Evolutionary conservation across 1,139 yeast species (phyloP), one percentile per base, ranked within the genome.

Genomic region (Suhomyces yuchorum): DNA sequence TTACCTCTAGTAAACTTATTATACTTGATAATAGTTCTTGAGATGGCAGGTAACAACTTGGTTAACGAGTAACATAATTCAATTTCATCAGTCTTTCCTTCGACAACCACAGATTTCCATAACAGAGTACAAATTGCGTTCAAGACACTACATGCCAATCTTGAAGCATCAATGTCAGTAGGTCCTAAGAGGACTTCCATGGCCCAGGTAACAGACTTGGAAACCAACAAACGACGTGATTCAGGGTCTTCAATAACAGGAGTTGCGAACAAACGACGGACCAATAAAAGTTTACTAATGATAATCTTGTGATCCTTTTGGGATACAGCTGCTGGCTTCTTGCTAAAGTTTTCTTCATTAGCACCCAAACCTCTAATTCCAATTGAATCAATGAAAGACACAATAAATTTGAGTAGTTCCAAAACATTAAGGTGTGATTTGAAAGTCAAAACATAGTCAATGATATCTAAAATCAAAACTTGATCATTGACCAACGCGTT

Each of bases 81-180:
- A 36, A 67, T 61, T 35, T 68, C 70, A 7, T 59, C 61, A 12
- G 40, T 35, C 38, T 60, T 61, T 12, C 59, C 63, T 3, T 56
- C 53, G 32, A 57, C 54, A 34, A 68, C 59, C 11, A 67, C 61
- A 6, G 53, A 53, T 28, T 62, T 60, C 78, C 80, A 74, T 40
- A 66, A 71, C 46, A 57, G 63, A 40, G 57, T 66, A 59, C 82
- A 76, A 20, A 78, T 74, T 18, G 83, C 70, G 43, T 82, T 70
- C 53, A 84, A 60, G 26, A 84, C 71, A 37, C 85, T 78, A 53
- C 81, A 77, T 0, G 91, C 85, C 55, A 86, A 68, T 64, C 95
- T 75, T 3, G 82, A 65, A 19, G 85, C 82, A 41, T 81, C 85
- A 32, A 80, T 58, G 58, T 84, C 88, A 17, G 73, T 67, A 2